Evolutionary conservation across 2,329 filamentous ascomycete genomes (phyloP).

Genomic region (Ambrosiella xylebori): DNA sequence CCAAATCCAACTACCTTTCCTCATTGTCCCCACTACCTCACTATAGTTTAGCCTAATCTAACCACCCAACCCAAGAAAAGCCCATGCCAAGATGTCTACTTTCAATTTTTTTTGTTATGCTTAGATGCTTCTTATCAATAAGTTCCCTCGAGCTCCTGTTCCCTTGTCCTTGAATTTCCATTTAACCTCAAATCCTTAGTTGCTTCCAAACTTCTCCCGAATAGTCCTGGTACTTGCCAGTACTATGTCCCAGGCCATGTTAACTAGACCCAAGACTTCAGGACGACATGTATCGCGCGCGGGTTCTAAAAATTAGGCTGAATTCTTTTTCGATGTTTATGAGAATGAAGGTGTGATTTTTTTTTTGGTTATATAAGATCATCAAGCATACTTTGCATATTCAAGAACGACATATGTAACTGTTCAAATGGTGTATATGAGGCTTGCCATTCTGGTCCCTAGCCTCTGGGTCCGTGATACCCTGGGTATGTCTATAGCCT

Average conservation of each 20-base stretch:
- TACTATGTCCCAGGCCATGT: background rate
- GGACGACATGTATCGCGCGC: background rate
- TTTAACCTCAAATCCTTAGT: conserved; percentile 1
- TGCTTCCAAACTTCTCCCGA: background rate
- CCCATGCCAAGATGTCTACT: background rate
- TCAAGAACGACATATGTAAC: too few relatives aligned
- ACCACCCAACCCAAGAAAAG: too few relatives aligned
- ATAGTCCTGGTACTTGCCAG: background rate
- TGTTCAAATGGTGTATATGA: too few relatives aligned
- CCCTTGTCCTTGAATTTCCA: background rate
- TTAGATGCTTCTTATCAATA: background rate
- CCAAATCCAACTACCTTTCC: too few relatives aligned
- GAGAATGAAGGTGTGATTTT: too few relatives aligned
- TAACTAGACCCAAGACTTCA: background rate
- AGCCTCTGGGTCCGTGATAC: too few relatives aligned
- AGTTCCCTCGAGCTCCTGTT: background rate
- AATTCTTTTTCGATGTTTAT: background rate
- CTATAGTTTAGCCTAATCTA: too few relatives aligned
- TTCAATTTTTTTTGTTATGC: background rate
- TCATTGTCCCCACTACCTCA: too few relatives aligned
- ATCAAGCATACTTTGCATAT: too few relatives aligned
- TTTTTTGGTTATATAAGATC: too few relatives aligned
- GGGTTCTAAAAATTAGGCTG: background rate
- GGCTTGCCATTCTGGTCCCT: too few relatives aligned
- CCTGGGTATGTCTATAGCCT: background rate